Evolutionary conservation across 305 asterid genomes (phyloP), one percentile per base, ranked within the genome.

Genomic region (Plantago lanceolata): DNA sequence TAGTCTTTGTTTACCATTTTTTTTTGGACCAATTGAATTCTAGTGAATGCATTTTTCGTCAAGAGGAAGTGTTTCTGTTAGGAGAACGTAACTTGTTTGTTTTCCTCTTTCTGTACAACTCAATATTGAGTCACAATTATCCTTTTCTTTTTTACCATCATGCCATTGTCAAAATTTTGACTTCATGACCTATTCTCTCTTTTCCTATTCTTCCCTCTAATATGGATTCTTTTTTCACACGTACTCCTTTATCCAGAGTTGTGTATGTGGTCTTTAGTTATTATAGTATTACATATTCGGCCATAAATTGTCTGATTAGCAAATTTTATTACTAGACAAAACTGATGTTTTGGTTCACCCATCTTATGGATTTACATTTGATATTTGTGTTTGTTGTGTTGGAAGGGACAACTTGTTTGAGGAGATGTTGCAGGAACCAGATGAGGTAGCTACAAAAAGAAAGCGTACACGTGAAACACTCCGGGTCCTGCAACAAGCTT

Each of bases 341-440:
- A 28, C 60, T 43, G 43, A 24, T 19, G 13, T 8, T 28, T n/a
- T 40, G 40, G n/a, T 15, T 17, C n/a, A n/a, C n/a, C n/a, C n/a
- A n/a, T n/a, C n/a, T n/a, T n/a, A n/a, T n/a, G n/a, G n/a, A n/a
- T n/a, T n/a, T n/a, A n/a, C n/a, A n/a, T n/a, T n/a, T n/a, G n/a
- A 59, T 75, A 26, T 37, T 57, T 66, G 58, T 60, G 33, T 69
- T 20, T 75, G 50, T 24, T 83, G 67, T 55, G 70, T 65, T 78
- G 65, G 65, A 82, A 90, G 97, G 74, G 97, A 88, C 67, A 75
- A 85, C 69, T 67, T 85, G 73, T 76, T 88, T 55, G 97, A 88
- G 69, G 86, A 88, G 73, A 76, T 90, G 86, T 75, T 90, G 76
- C 95, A 76, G 71, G 97, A 90, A 75, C 97, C 95, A 44, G 88